A percentile compares a stretch with the other conserved stretches of the same genome.
phyloP scores from a whole-genome alignment of 208 protist genomes.

The Herpetomonas muscarum region DNA sequence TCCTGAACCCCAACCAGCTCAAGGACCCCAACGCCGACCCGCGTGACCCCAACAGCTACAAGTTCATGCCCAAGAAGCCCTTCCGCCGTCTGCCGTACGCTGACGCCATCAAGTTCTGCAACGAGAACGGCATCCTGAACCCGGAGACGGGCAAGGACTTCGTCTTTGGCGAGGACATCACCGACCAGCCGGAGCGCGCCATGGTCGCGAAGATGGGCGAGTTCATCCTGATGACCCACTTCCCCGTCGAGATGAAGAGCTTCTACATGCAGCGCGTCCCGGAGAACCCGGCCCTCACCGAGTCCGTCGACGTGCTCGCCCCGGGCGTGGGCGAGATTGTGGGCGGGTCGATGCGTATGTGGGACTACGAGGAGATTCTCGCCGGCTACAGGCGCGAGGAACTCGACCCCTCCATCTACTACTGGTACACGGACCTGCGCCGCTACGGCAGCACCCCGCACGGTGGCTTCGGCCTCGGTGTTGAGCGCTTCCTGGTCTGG shows the following conservation, averaged over 20 bases:
- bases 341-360: constrained; percentile 98
- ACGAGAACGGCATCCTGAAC: constrained; percentile 94
- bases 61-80: constrained; percentile 91
- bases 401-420: constrained; percentile 95
- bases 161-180: constrained; percentile 97
- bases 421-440: constrained; percentile 99
- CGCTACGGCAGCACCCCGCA: constrained; percentile 97
- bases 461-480: constrained; percentile 98
- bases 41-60: constrained; percentile 73
- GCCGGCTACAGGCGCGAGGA: constrained; percentile 90
- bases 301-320: constrained; percentile 95
- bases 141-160: constrained; percentile 87
- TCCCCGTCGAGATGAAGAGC: constrained; percentile 97
- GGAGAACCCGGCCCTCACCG: constrained; percentile 81
- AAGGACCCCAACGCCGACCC: constrained; percentile 55
- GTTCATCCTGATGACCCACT: constrained; percentile 97
- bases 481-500: constrained; percentile 98
- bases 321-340: constrained; percentile 99
- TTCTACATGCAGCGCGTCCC: constrained; percentile 98
- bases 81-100: constrained; percentile 95
- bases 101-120: constrained; percentile 97
- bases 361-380: constrained; percentile 92
- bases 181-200: constrained; percentile 96
- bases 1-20: constrained; percentile 90
- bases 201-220: constrained; percentile 97